These are phyloP conservation scores for Malassezia furfur DNA, from an alignment of 1,284 basidiomycete genomes.

Conservation along the genomic window DNA sequence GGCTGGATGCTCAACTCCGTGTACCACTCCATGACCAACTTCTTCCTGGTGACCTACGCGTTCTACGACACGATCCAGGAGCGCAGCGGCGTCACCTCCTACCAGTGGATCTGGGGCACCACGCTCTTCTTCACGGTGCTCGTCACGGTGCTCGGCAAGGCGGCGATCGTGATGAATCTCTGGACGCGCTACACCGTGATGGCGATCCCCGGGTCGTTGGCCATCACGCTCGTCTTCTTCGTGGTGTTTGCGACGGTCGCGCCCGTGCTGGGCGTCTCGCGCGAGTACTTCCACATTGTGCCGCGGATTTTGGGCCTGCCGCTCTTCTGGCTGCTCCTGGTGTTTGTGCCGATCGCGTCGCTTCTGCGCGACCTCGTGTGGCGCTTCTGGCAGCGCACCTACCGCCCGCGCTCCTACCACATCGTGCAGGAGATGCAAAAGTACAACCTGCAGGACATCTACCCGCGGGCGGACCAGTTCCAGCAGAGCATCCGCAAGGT, in stretches of 20 bases:
- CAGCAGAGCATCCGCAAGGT: conserved; percentile 47
- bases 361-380: conserved; percentile 64
- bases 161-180: conserved; percentile 90
- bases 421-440: conserved; percentile 85
- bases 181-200: conserved; percentile 99
- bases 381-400: conserved; percentile 58
- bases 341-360: conserved; percentile 79
- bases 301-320: conserved; percentile 74
- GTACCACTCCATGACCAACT: conserved; percentile 66
- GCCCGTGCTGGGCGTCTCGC: conserved; percentile 73
- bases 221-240: conserved; percentile 86
- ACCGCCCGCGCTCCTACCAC: conserved; percentile 81
- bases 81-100: conserved; percentile 67
- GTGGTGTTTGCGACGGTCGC: conserved; percentile 82
- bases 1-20: conserved; percentile 88
- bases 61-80: conserved; percentile 73
- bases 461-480: conserved; percentile 88
- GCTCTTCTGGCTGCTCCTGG: conserved; percentile 78
- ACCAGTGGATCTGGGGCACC: conserved; percentile 98
- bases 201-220: conserved; percentile 73
- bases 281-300: conserved; percentile 65
- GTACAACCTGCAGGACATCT: conserved; percentile 93
- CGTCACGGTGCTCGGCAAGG: conserved; percentile 91
- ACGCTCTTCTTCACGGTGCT: conserved; percentile 84
- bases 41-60: conserved; percentile 74